Percentiles rank a stretch among this genome's conserved stretches.
Conservation (phyloP, 208 protist genomes). For the Trypanosoma vivax region DNA sequence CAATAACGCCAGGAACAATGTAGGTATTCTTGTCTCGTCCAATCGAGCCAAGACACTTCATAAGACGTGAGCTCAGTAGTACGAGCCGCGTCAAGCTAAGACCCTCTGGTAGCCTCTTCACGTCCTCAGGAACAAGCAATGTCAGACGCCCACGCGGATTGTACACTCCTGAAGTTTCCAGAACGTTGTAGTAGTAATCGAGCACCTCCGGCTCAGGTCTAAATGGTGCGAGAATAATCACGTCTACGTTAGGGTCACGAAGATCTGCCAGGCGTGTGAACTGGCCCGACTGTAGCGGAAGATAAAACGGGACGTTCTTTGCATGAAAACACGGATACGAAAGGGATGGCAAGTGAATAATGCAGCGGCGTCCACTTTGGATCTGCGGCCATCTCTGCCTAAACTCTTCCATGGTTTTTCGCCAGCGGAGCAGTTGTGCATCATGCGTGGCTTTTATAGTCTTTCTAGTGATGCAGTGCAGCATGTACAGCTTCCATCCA, state of each 20-base stretch:
- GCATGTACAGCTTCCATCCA: constrained; percentile 71
- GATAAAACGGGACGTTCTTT: constrained; percentile 75
- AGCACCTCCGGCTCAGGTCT: constrained; percentile 71
- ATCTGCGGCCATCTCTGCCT: constrained; percentile 56
- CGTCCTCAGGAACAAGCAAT: constrained; percentile 78
- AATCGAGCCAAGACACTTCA: constrained; percentile 73
- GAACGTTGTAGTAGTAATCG: constrained; percentile 68
- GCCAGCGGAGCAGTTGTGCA: constrained; percentile 57
- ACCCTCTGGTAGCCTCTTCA: constrained; percentile 44
- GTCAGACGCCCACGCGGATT: constrained; percentile 57
- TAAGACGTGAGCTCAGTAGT: constrained; percentile 61
- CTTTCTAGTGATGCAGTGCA: constrained; percentile 62
- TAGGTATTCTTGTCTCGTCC: constrained; percentile 61
- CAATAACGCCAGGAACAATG: constrained; percentile 81
- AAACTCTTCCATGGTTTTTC: constrained; percentile 82
- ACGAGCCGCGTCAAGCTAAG: constrained; percentile 76
- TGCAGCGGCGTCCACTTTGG: constrained; percentile 37
- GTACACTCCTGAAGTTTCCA: constrained; percentile 55
- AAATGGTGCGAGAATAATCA: constrained; percentile 75
- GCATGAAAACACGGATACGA: constrained; percentile 75
- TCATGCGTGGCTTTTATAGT: constrained; percentile 54
- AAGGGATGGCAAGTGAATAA: constrained; percentile 85
- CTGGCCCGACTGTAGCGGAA: constrained; percentile 67
- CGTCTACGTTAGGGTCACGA: constrained; percentile 66
- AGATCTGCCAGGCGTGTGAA: constrained; percentile 80